These are phyloP conservation scores for Trichoderma orchidacearum DNA, from an alignment of 495 filamentous ascomycete genomes.

Conservation along the genomic window DNA sequence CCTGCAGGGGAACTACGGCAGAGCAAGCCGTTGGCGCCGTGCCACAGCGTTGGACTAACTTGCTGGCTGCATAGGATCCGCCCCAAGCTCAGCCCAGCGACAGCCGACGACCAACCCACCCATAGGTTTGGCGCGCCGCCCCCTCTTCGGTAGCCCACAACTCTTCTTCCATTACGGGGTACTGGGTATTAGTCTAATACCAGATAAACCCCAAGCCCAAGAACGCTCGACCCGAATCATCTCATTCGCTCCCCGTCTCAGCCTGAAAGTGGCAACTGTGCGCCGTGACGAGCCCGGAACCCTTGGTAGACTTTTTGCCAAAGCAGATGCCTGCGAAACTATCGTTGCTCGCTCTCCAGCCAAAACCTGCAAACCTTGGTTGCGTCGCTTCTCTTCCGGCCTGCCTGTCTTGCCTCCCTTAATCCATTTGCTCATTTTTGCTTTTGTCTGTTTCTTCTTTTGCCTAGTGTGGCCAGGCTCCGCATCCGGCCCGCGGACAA, in stretches of 20 bases:
- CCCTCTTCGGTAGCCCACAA: too few species aligned
- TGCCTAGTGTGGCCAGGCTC: background rate
- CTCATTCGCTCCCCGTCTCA: background rate
- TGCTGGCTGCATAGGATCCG: background rate
- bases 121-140: too few species aligned
- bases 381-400: background rate
- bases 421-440: too few species aligned
- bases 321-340: too few species aligned
- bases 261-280: background rate
- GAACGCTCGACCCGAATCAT: background rate
- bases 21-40: background rate
- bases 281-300: background rate
- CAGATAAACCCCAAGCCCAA: background rate
- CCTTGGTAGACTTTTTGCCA: too few species aligned
- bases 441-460: background rate
- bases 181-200: background rate
- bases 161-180: too few species aligned
- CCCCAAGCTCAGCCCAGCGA: background rate
- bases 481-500: background rate
- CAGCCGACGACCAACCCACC: too few species aligned
- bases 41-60: background rate
- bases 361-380: background rate
- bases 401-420: background rate
- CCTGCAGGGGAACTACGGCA: background rate
- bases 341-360: background rate